Conservation (phyloP, 192 early-diverging fungal genomes). For the Dissophora ornata region DNA sequence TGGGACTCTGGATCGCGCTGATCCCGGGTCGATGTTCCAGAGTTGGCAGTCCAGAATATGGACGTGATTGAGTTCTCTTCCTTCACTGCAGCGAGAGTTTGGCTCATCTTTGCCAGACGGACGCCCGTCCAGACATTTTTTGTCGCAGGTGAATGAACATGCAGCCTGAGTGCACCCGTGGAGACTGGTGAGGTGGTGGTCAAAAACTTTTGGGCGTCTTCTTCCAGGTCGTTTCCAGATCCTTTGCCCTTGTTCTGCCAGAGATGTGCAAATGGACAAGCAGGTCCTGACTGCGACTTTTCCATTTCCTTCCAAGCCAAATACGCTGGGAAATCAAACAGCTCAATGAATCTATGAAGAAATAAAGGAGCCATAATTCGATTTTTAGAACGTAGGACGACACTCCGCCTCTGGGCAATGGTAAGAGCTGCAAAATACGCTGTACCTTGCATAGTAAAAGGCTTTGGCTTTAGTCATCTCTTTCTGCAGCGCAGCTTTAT, state of each 20-base stretch:
- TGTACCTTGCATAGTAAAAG: conserved; percentile 60
- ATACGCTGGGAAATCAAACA: conserved; percentile 58
- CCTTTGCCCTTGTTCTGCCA: conserved; percentile 65
- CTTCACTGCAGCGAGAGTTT: conserved; percentile 15
- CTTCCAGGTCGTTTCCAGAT: conserved; percentile 17
- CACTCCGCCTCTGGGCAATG: neutral
- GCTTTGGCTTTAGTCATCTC: conserved; percentile 62
- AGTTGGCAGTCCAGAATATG: conserved; percentile 47
- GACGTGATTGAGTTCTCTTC: conserved; percentile 37
- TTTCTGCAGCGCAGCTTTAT: conserved; percentile 57
- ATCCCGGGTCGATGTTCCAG: conserved; percentile 20
- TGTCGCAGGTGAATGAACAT: conserved; percentile 56
- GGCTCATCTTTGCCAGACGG: conserved; percentile 49
- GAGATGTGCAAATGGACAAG: conserved; percentile 65
- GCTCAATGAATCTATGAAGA: conserved; percentile 51
- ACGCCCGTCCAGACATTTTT: conserved; percentile 49
- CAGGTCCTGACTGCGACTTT: conserved; percentile 52
- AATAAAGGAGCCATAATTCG: neutral
- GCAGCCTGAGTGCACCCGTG: conserved; percentile 47
- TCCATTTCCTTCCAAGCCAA: conserved; percentile 57
- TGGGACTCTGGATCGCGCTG: conserved; percentile 38
- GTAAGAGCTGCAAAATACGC: neutral
- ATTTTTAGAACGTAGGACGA: too few species aligned
- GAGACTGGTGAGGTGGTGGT: conserved; percentile 34
- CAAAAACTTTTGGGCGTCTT: conserved; percentile 35